Evolutionary conservation across 257 asterid species (phyloP).

Genomic region (Leptodermis oblonga): DNA sequence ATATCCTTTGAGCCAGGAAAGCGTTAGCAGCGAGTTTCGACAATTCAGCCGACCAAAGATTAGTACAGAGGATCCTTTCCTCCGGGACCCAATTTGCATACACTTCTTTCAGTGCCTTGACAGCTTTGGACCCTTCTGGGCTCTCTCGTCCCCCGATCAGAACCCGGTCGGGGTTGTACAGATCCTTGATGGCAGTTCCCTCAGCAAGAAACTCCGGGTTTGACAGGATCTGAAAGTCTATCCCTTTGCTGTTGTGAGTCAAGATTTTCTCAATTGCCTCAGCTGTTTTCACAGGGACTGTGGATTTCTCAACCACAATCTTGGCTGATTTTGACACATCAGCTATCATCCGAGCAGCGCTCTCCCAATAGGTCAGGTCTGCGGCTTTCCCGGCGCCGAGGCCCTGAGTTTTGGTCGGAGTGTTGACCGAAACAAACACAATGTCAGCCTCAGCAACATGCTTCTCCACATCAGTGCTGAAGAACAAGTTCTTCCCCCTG

Average conservation of each 20-base stretch:
- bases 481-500: conserved; percentile 59
- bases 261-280: conserved; percentile 61
- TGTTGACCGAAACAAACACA: conserved; percentile 54
- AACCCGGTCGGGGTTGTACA: conserved; percentile 50
- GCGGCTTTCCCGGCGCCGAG: conserved; percentile 70
- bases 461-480: conserved; percentile 49
- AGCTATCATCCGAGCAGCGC: conserved; percentile 63
- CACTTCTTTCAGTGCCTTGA: conserved; percentile 38
- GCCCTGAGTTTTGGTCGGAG: conserved; percentile 59
- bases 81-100: conserved; percentile 66
- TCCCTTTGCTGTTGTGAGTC: conserved; percentile 56
- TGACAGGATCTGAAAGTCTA: conserved; percentile 48
- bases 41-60: conserved; percentile 62
- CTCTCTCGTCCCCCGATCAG: conserved; percentile 58
- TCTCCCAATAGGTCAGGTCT: conserved; percentile 60
- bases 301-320: conserved; percentile 62
- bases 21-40: conserved; percentile 73
- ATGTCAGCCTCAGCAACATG: conserved; percentile 55
- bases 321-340: conserved; percentile 53
- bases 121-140: conserved; percentile 45
- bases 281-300: conserved; percentile 62
- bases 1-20: conserved; percentile 60
- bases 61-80: conserved; percentile 47
- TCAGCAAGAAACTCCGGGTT: conserved; percentile 64
- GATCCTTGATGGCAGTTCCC: conserved; percentile 58